phyloP scores from a whole-genome alignment of 1,284 basidiomycete species.

The Tremellales sp. region DNA sequence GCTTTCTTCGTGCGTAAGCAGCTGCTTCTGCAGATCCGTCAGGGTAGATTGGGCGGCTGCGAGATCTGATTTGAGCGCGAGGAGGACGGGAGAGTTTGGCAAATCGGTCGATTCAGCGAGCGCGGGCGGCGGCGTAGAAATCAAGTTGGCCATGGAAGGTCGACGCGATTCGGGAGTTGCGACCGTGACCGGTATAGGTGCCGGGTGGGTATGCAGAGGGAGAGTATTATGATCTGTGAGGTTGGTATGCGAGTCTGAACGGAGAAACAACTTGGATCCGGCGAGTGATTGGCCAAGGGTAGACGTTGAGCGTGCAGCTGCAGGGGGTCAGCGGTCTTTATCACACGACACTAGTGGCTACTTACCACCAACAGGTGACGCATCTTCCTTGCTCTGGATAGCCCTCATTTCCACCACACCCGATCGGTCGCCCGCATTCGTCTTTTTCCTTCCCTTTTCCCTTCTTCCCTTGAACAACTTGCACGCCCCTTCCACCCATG shows the following conservation, averaged over 20 bases:
- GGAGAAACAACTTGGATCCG: slow-evolving; percentile 16
- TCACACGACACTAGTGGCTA: background rate
- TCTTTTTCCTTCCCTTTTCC: slow-evolving; percentile 40
- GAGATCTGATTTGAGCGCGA: slow-evolving; percentile 74
- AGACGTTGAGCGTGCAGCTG: slow-evolving; percentile 10
- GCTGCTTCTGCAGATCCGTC: slow-evolving; percentile 69
- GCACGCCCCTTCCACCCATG: slow-evolving; percentile 34
- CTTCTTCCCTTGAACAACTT: slow-evolving; percentile 21
- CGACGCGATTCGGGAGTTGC: slow-evolving; percentile 33
- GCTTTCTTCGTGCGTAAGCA: slow-evolving; percentile 62
- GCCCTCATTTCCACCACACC: slow-evolving; percentile 41
- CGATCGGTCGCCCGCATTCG: slow-evolving; percentile 26
- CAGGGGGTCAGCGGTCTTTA: background rate
- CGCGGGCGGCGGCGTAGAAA: slow-evolving; percentile 25
- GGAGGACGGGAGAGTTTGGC: slow-evolving; percentile 60
- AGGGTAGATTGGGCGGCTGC: slow-evolving; percentile 62
- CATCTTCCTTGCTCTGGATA: slow-evolving; percentile 36
- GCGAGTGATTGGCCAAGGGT: slow-evolving; percentile 7
- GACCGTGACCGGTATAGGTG: slow-evolving; percentile 39
- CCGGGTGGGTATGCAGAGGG: slow-evolving; percentile 41
- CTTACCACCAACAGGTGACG: slow-evolving; percentile 7
- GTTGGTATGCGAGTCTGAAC: slow-evolving; percentile 20
- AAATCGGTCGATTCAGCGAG: slow-evolving; percentile 19
- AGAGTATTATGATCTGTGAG: slow-evolving; percentile 33
- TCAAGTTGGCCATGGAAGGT: slow-evolving; percentile 29